phyloP scores from a whole-genome alignment of 176 grass and related monocot species.

The Paspalum vaginatum region DNA sequence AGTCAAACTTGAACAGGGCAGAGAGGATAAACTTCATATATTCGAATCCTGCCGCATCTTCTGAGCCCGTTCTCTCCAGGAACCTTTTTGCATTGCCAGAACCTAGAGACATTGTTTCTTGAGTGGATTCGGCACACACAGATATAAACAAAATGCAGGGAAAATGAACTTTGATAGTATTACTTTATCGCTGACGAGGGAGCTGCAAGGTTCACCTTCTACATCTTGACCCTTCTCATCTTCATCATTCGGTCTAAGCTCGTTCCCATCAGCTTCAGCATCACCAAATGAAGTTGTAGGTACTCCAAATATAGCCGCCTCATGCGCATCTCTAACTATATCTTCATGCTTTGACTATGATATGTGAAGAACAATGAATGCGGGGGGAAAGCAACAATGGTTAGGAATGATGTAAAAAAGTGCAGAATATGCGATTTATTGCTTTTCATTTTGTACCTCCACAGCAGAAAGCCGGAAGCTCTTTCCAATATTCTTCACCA shows the following conservation, averaged over 20 bases:
- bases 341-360: conserved; percentile 77
- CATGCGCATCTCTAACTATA: conserved; percentile 79
- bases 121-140: conserved; percentile 20
- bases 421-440: conserved; percentile 27
- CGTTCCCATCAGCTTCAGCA: conserved; percentile 34
- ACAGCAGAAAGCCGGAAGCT: conserved; percentile 88
- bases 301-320: conserved; percentile 88
- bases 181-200: conserved; percentile 75
- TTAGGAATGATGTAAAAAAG: conserved; percentile 8
- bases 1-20: background rate
- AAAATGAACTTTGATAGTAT: conserved; percentile 24
- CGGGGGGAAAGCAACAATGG: background rate
- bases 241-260: conserved; percentile 39
- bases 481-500: conserved; percentile 86
- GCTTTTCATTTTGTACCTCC: conserved; percentile 56
- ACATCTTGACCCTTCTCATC: conserved; percentile 27
- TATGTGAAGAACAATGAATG: conserved; percentile 34
- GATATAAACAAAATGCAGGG: conserved; percentile 16
- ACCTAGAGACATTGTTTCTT: conserved; percentile 45
- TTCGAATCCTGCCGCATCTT: conserved; percentile 57
- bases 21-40: conserved; percentile 46
- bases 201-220: conserved; percentile 41
- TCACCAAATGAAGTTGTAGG: conserved; percentile 52
- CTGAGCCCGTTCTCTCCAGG: conserved; percentile 80
- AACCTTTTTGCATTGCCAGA: conserved; percentile 75